Evolutionary conservation across 768 basidiomycete genomes (phyloP).

Genomic region (Termitomyces sp.): DNA sequence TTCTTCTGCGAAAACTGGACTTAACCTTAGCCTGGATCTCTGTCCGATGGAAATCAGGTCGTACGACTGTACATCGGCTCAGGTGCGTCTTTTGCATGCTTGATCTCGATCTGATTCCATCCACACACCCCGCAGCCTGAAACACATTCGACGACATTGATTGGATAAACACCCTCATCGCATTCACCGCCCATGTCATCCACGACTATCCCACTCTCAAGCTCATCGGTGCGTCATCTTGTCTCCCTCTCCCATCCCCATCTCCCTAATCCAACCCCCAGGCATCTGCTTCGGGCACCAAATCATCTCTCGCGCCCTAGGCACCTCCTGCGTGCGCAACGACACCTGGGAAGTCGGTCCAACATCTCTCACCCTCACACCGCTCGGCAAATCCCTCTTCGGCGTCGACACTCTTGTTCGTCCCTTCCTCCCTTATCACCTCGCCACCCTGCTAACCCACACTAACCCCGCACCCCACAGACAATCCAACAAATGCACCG

Average conservation of each 20-base stretch:
- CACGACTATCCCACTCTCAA: conserved; percentile 56
- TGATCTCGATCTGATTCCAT: too few relatives aligned
- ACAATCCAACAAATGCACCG: conserved; percentile 85
- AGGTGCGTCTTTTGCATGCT: conserved; percentile 38
- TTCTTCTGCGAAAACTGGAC: too few relatives aligned
- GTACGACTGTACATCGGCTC: conserved; percentile 84
- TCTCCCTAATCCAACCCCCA: too few relatives aligned
- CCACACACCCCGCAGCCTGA: conserved; percentile 56
- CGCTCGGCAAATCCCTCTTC: conserved; percentile 68
- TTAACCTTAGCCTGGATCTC: too few relatives aligned
- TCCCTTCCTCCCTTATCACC: not conserved
- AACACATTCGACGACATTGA: conserved; percentile 72
- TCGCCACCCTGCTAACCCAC: not conserved
- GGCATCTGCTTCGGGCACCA: conserved; percentile 95
- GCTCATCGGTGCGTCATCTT: conserved; percentile 54
- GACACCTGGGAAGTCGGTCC: conserved; percentile 83
- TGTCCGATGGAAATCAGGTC: too few relatives aligned
- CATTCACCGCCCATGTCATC: conserved; percentile 53
- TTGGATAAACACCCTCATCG: conserved; percentile 74
- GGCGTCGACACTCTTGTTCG: conserved; percentile 40
- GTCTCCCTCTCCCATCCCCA: not conserved
- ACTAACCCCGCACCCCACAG: too few relatives aligned
- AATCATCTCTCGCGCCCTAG: conserved; percentile 75
- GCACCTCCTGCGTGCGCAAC: conserved; percentile 66
- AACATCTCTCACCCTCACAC: conserved; percentile 62